A percentile compares a stretch with the other conserved stretches of the same genome.
phyloP scores from a whole-genome alignment of 176 grass and related monocot species.

The Carex pumila region DNA sequence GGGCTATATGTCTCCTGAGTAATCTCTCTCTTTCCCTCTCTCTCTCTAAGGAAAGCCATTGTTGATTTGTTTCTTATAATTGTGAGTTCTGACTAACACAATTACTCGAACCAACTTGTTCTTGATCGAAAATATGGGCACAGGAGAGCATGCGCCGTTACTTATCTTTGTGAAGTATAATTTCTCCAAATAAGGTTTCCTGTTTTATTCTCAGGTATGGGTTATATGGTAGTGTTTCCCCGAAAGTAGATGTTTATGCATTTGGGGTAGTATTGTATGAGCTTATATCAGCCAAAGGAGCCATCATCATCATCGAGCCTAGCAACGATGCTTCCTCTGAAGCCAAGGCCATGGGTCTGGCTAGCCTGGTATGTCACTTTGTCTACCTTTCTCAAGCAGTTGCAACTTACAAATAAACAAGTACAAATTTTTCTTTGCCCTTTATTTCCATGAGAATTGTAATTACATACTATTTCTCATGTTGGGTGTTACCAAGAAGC shows the following conservation, averaged over 20 bases:
- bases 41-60: background rate
- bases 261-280: slow-evolving; percentile 95
- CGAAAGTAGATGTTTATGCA: slow-evolving; percentile 83
- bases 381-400: background rate
- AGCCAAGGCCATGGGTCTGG: slow-evolving; percentile 44
- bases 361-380: slow-evolving; percentile 53
- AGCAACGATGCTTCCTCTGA: slow-evolving; percentile 33
- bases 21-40: slow-evolving; percentile 17
- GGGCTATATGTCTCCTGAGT: slow-evolving; percentile 98
- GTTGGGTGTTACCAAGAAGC: background rate
- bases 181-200: background rate
- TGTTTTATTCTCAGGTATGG: slow-evolving; percentile 53
- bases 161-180: background rate
- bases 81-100: background rate
- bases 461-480: background rate
- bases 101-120: background rate
- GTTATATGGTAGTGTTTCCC: slow-evolving; percentile 73
- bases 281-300: slow-evolving; percentile 89
- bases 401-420: background rate
- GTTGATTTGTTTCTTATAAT: background rate
- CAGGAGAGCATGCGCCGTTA: background rate
- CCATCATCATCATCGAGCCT: slow-evolving; percentile 46
- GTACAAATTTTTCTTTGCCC: background rate
- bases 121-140: background rate
- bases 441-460: background rate